Percentiles rank a stretch among this genome's conserved stretches.
phyloP scores from a whole-genome alignment of 2,329 filamentous ascomycete species.

The Seiridium unicorne region DNA sequence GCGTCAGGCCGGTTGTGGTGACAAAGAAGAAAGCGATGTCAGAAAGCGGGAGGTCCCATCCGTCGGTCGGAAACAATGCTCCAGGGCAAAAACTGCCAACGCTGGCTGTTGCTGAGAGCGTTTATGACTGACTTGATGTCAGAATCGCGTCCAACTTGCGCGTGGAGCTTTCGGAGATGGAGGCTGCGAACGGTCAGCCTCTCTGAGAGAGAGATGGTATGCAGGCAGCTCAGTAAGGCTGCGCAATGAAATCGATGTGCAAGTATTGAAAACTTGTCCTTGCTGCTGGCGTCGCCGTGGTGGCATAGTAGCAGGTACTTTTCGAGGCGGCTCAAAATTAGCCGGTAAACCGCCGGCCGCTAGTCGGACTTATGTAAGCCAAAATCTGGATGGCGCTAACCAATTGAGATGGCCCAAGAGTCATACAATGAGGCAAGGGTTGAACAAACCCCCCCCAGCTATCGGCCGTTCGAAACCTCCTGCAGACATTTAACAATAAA shows the following conservation, averaged over 20 bases:
- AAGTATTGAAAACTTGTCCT: neutral
- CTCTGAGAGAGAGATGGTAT: neutral
- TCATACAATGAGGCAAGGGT: neutral
- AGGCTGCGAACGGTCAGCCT: neutral
- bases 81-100: neutral
- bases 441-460: too few relatives aligned
- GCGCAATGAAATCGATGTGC: neutral
- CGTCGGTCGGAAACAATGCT: neutral
- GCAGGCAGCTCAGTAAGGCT: neutral
- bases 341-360: constrained; percentile 13
- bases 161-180: neutral
- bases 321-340: neutral
- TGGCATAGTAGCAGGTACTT: constrained; percentile 10
- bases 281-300: neutral
- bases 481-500: too few relatives aligned
- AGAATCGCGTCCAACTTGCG: neutral
- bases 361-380: constrained; percentile 20
- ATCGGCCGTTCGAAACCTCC: too few relatives aligned
- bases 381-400: neutral
- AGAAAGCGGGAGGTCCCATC: too few relatives aligned
- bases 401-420: neutral
- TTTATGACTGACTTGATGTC: neutral
- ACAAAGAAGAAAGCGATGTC: neutral
- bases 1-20: neutral
- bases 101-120: neutral